Conservation (phyloP, 306 rosid species). For the Cucurbita argyrosperma region DNA sequence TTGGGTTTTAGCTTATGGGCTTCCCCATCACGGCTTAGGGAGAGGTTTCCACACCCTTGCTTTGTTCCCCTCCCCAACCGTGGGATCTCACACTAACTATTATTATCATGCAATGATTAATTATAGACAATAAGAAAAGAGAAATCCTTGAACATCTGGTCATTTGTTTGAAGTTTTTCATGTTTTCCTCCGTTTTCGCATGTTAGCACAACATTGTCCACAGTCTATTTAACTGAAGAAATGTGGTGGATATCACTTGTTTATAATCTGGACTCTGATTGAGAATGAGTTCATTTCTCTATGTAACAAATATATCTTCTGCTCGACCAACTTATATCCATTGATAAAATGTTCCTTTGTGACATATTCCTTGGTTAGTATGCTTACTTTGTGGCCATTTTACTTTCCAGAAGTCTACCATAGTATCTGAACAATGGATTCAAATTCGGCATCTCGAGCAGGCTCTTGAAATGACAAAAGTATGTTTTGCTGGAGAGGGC, state of each 20-base stretch:
- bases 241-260: background rate
- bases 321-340: background rate
- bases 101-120: background rate
- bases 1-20: no score
- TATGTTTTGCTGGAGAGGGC: constrained; percentile 14
- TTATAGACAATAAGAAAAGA: background rate
- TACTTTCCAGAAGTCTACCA: constrained; percentile 48
- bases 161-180: background rate
- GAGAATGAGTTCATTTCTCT: background rate
- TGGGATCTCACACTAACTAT: background rate
- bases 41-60: no score
- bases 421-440: constrained; percentile 81
- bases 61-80: no score
- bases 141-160: background rate
- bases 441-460: constrained; percentile 90
- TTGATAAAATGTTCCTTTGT: background rate
- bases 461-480: constrained; percentile 70
- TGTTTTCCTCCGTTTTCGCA: background rate
- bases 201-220: background rate
- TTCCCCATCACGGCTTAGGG: no score
- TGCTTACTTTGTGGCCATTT: background rate
- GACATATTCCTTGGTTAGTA: background rate
- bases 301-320: background rate
- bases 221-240: background rate
- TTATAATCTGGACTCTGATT: background rate